Evolutionary conservation across 2,329 filamentous ascomycete species (phyloP).

Genomic region (Botrytis aclada): DNA sequence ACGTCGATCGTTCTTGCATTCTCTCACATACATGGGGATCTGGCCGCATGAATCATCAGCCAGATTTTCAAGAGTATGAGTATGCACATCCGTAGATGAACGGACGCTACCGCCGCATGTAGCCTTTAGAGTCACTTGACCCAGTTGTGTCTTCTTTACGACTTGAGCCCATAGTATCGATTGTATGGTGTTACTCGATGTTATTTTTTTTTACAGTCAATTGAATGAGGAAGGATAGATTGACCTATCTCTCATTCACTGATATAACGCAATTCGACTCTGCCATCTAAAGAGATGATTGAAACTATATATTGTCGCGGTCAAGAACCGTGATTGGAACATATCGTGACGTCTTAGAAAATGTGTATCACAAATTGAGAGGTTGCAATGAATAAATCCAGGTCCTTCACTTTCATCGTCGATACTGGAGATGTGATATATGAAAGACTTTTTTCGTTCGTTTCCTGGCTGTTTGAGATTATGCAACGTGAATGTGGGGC

Average conservation of each 20-base stretch:
- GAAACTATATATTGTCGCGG: not conserved
- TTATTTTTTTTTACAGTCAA: not conserved
- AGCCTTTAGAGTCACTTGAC: not conserved
- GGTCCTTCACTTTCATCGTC: not conserved
- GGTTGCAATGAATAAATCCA: not conserved
- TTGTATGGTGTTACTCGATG: not conserved
- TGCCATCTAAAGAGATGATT: not conserved
- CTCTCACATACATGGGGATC: not conserved
- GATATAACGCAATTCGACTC: accelerated
- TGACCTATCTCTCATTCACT: not conserved
- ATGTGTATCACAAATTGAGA: not conserved
- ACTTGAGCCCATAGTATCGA: not conserved
- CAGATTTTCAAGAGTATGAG: not conserved
- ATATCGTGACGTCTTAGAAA: not conserved
- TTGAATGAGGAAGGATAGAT: not conserved
- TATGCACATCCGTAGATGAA: not conserved
- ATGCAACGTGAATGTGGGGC: not conserved
- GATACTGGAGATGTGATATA: not conserved
- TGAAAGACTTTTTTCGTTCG: not conserved
- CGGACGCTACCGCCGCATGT: not conserved
- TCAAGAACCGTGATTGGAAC: not conserved
- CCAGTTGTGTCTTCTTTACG: not conserved
- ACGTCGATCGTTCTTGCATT: not conserved
- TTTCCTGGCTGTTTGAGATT: not conserved
- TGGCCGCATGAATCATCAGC: not conserved